These are phyloP conservation scores for Aurantiochytrium sp. DNA, from an alignment of 108 stramenopile species.

Conservation along the genomic window DNA sequence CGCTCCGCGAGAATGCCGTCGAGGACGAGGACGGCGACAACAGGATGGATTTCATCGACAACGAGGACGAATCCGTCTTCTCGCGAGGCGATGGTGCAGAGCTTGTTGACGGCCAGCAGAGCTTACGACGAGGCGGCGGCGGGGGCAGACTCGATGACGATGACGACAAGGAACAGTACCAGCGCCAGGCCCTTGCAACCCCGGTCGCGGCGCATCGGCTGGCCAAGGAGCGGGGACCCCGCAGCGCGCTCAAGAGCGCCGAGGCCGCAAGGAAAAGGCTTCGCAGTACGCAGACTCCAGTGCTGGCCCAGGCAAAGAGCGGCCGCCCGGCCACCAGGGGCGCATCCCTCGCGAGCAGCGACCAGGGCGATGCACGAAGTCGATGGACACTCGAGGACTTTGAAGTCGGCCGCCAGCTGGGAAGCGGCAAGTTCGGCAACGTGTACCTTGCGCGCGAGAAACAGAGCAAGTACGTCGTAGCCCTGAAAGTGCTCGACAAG, in stretches of 20 bases:
- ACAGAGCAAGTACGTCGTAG: conserved; percentile 86
- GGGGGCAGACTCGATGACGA: not conserved
- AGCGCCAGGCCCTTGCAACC: not conserved
- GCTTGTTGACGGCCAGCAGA: too few relatives aligned
- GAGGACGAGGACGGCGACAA: not conserved
- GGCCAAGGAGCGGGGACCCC: not conserved
- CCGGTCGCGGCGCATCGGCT: not conserved
- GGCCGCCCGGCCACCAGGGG: too few relatives aligned
- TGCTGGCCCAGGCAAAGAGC: not conserved
- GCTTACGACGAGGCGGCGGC: too few relatives aligned
- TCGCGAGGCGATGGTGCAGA: too few relatives aligned
- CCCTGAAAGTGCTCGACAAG: conserved; percentile 93
- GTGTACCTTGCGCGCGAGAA: conserved; percentile 95
- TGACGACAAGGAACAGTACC: not conserved
- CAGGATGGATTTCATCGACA: too few relatives aligned
- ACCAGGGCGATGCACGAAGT: not conserved
- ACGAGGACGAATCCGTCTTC: too few relatives aligned
- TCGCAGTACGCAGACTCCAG: not conserved
- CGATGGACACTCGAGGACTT: conserved; percentile 81
- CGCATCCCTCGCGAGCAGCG: too few relatives aligned
- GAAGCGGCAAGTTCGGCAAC: conserved; percentile 86
- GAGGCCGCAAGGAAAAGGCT: not conserved
- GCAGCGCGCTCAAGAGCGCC: not conserved
- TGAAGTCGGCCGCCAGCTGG: conserved; percentile 94
- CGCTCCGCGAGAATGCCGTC: too few relatives aligned